Conservation (phyloP, 805 yeast species). For the Pichia membranifaciens region DNA sequence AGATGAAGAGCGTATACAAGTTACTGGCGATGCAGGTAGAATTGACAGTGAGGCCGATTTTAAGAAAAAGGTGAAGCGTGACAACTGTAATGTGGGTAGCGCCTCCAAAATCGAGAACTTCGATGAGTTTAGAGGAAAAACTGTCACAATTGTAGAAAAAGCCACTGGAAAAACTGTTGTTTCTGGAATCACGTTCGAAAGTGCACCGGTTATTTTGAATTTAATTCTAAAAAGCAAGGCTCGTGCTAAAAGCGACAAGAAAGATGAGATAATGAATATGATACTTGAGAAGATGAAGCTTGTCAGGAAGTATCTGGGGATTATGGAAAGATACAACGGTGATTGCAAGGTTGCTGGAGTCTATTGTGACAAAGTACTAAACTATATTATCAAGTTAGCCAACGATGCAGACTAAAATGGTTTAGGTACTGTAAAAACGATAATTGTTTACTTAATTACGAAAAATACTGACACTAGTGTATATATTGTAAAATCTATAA, state of each 20-base stretch:
- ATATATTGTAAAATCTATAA: neutral
- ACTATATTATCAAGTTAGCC: slow-evolving; percentile 10
- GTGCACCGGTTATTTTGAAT: slow-evolving; percentile 5
- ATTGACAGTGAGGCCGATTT: slow-evolving; percentile 4
- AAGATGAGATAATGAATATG: neutral
- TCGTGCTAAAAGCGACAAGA: neutral
- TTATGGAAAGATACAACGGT: slow-evolving; percentile 19
- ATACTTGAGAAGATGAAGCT: slow-evolving; percentile 19
- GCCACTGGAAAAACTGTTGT: slow-evolving; percentile 4
- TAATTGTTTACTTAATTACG: neutral
- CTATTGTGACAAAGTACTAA: slow-evolving; percentile 20
- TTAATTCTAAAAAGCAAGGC: neutral
- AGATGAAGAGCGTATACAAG: slow-evolving; percentile 7
- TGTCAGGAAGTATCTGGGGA: slow-evolving; percentile 17
- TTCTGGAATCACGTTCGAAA: slow-evolving; percentile 4
- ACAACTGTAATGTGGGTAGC: slow-evolving; percentile 6
- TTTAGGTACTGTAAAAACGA: no score
- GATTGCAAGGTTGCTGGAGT: slow-evolving; percentile 17
- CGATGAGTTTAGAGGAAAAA: neutral
- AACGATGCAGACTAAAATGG: neutral
- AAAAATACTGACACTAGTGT: neutral
- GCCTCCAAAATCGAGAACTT: neutral
- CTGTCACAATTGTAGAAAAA: neutral
- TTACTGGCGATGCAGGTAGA: slow-evolving; percentile 1
- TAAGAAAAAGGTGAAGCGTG: slow-evolving; percentile 6